These are phyloP conservation scores for Warburgia ugandensis DNA, from an alignment of 164 flowering plant genomes.

Conservation along the genomic window DNA sequence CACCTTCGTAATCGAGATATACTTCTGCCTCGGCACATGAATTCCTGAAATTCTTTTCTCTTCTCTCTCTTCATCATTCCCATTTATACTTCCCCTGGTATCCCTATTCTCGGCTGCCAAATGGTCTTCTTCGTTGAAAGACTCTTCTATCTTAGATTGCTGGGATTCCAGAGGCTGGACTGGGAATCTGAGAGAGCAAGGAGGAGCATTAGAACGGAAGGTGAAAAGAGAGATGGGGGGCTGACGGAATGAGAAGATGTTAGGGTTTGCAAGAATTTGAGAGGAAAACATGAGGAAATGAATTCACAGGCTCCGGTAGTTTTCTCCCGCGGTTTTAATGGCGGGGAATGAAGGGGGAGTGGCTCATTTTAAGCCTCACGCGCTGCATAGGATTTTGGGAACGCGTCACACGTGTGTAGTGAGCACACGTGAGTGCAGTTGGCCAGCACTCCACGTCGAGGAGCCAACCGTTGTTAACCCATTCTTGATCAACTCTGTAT, in stretches of 20 bases:
- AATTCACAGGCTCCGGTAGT: no score
- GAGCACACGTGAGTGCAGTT: no score
- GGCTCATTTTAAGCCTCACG: no score
- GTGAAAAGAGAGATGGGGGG: neutral
- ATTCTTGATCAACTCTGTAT: no score
- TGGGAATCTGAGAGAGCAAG: slow-evolving; percentile 11
- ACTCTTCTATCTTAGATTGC: neutral
- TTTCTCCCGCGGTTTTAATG: no score
- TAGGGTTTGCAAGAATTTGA: slow-evolving; percentile 7
- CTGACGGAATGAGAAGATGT: neutral
- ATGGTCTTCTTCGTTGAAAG: neutral
- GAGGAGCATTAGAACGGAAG: slow-evolving; percentile 4
- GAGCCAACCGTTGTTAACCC: no score
- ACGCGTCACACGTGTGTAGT: no score
- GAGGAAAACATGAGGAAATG: slow-evolving; percentile 12
- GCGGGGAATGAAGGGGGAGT: no score
- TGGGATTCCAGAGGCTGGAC: slow-evolving; percentile 7
- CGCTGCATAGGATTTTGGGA: no score
- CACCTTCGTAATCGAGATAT: slow-evolving; percentile 59
- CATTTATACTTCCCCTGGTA: neutral
- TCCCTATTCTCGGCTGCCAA: neutral
- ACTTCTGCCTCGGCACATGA: slow-evolving; percentile 59
- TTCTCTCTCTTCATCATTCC: slow-evolving; percentile 1
- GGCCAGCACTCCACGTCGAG: no score
- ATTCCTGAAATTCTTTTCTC: slow-evolving; percentile 32